Percentiles rank a stretch among this genome's conserved stretches.
Conservation (phyloP, 192 early-diverging fungal genomes). For the Linderina pennispora region DNA sequence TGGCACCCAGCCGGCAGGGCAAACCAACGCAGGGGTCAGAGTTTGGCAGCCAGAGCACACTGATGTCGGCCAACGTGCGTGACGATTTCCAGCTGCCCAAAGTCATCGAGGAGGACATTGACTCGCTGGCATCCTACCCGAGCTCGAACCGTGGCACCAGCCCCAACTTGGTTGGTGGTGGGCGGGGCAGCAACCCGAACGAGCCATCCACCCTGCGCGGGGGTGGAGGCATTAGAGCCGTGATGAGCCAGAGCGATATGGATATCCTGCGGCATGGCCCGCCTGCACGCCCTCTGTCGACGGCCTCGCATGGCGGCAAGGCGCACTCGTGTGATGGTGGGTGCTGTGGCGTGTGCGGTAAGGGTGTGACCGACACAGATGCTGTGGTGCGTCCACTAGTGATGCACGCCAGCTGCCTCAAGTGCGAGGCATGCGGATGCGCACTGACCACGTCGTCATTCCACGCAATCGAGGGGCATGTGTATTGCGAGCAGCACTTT, state of each 20-base stretch:
- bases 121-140: slow-evolving; percentile 40
- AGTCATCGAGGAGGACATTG: slow-evolving; percentile 46
- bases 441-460: slow-evolving; percentile 42
- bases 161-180: slow-evolving; percentile 31
- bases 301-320: too few species aligned
- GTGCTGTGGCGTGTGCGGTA: slow-evolving; percentile 42
- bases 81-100: slow-evolving; percentile 31
- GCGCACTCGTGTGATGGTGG: slow-evolving; percentile 19
- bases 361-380: slow-evolving; percentile 33
- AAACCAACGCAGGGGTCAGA: slow-evolving; percentile 20
- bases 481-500: slow-evolving; percentile 45
- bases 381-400: slow-evolving; percentile 39
- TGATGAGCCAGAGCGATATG: slow-evolving; percentile 5
- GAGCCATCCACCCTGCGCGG: slow-evolving; percentile 19
- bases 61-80: slow-evolving; percentile 29
- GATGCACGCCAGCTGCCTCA: slow-evolving; percentile 46
- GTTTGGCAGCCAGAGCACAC: slow-evolving; percentile 44
- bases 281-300: too few species aligned
- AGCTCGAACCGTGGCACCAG: slow-evolving; percentile 17
- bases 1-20: slow-evolving; percentile 36
- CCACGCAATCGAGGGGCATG: slow-evolving; percentile 43
- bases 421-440: slow-evolving; percentile 46
- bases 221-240: slow-evolving; percentile 17
- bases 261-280: too few species aligned
- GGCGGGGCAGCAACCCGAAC: neutral